Evolutionary conservation across 2,329 filamentous ascomycete genomes (phyloP).

Genomic region (Phaeosphaeriaceae sp.): DNA sequence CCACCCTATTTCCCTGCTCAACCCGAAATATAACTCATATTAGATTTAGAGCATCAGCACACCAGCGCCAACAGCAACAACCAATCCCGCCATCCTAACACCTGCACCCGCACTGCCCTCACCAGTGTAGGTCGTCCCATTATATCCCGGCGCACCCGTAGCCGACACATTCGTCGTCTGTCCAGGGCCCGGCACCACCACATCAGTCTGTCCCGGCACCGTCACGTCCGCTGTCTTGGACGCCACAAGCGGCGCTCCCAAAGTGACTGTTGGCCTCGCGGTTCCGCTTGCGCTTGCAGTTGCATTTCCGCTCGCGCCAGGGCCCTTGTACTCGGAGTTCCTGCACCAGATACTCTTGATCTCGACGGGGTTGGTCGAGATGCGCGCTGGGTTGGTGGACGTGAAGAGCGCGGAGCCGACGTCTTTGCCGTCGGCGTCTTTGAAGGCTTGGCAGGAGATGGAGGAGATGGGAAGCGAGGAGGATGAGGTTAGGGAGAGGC

Average conservation of each 20-base stretch:
- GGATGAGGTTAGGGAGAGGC: slow-evolving; percentile 20
- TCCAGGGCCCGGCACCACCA: too few species aligned
- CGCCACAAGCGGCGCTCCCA: not conserved
- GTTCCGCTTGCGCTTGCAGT: not conserved
- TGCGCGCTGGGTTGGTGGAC: slow-evolving; percentile 16
- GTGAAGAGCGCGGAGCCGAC: slow-evolving; percentile 26
- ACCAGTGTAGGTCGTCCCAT: not conserved
- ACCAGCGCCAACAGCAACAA: not conserved
- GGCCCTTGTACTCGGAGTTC: not conserved
- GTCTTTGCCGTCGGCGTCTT: slow-evolving; percentile 22
- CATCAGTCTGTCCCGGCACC: too few species aligned
- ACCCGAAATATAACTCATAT: too few species aligned
- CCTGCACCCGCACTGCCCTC: not conserved
- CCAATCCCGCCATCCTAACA: not conserved
- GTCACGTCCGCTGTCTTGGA: not conserved
- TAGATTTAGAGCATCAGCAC: not conserved
- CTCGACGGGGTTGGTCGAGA: slow-evolving; percentile 29
- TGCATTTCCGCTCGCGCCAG: not conserved
- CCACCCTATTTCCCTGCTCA: not conserved
- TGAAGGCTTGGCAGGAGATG: slow-evolving; percentile 28
- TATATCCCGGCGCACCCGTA: not conserved
- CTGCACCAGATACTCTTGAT: not conserved
- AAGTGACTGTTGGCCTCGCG: not conserved
- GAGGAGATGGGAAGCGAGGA: slow-evolving; percentile 12
- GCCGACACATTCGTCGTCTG: not conserved